Base-by-base conservation (phyloP, 169 alveolate genomes). In the Eimeria acervulina region DNA sequence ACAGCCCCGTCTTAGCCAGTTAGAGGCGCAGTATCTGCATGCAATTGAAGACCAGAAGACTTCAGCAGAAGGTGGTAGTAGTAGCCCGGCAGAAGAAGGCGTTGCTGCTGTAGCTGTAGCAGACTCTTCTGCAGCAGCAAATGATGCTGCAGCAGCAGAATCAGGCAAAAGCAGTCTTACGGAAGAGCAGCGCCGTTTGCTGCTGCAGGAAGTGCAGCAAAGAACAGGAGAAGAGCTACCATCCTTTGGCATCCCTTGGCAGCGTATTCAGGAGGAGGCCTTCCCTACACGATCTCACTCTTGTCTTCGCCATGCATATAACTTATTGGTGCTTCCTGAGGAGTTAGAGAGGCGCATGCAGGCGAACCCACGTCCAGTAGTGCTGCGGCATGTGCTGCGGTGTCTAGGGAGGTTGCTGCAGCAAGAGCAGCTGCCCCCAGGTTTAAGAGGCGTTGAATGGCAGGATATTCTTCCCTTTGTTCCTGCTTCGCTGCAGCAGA, bases 401-500 rank as follows among this genome's bases (percentile, higher is more conserved):
- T 83, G 91, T 38, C n/a, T 83, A 10, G 40, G 51, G 31, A 7
- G 74, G 6, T 36, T 83, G 51, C 72, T 51, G 47, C 47, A 33
- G 51, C 74, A 83, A 26, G 42, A 44, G 74, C 72, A 23, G 74
- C 91, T 83, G 26, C 91, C 91, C 13, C 51, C 70, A 2, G 47
- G 31, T 21, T 76, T 83, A 12, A 12, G 74, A 36, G 91, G 91
- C 12, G 72, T 92, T 44, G 96, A 78, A 51, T 92, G 96, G 81
- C 72, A 78, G 28, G 96, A 92, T 40, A 92, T 92, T 33, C 63
- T 76, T 44, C 96, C 96, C 21, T 78, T 70, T 63, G 87, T 66
- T 7, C 96, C 96, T 7, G 66, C 92, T 23, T 61, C 74, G 31
- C 92, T 76, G 28, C 96, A 83, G 74, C 63, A 21, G 21, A 10